Percentiles rank a stretch among this genome's conserved stretches.
These are phyloP conservation scores for Irpex sp. DNA, from an alignment of 1,284 basidiomycete genomes.

Conservation along the genomic window DNA sequence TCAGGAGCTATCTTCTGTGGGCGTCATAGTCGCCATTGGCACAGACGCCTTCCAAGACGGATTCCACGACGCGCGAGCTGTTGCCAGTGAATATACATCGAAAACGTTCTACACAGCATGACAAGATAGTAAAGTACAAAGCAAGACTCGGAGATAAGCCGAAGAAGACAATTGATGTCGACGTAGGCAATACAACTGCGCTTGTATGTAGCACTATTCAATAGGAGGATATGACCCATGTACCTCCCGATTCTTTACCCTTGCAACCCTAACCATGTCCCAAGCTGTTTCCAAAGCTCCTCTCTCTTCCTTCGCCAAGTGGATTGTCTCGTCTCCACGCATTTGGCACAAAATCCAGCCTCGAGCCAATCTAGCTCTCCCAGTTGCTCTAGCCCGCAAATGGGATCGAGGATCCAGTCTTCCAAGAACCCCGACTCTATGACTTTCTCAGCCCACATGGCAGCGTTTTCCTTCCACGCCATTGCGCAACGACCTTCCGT, in stretches of 20 bases:
- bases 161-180: background rate
- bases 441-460: constrained; percentile 21
- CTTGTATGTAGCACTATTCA: background rate
- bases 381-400: constrained; percentile 28
- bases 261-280: constrained; percentile 23
- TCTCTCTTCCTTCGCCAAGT: constrained; percentile 20
- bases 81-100: background rate
- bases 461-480: constrained; percentile 6
- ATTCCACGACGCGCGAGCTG: no score
- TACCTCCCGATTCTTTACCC: background rate
- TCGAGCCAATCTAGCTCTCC: constrained; percentile 25
- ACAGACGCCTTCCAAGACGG: no score
- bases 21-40: no score
- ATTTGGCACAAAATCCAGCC: constrained; percentile 28
- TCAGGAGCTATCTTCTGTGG: no score
- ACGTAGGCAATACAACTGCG: background rate
- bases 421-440: constrained; percentile 22
- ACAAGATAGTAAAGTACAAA: background rate
- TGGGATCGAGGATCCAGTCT: constrained; percentile 27
- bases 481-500: constrained; percentile 12
- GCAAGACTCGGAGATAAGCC: no score
- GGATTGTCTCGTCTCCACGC: constrained; percentile 19
- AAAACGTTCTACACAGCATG: background rate
- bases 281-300: constrained; percentile 26
- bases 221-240: background rate